Percentiles rank a stretch among this genome's conserved stretches.
Evolutionary conservation across 495 filamentous ascomycete species (phyloP).

Genomic region (Podospora fimiseda): DNA sequence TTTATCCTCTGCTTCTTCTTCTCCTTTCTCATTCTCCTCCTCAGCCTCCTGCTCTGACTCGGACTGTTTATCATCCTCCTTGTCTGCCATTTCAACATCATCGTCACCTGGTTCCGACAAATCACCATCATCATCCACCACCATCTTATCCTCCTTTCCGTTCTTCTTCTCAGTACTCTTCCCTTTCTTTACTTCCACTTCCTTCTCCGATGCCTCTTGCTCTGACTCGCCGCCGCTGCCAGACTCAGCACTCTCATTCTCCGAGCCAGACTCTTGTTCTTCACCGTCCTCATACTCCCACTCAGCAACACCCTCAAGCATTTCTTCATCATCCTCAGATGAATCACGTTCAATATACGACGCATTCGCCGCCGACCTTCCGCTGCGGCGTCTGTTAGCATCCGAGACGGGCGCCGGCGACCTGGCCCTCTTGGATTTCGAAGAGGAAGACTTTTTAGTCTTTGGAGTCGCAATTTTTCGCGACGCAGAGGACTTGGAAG

Average conservation of each 20-base stretch:
- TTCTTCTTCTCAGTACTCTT: constrained; percentile 8
- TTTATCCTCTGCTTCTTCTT: constrained; percentile 17
- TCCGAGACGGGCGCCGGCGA: constrained; percentile 24
- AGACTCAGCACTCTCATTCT: constrained; percentile 15
- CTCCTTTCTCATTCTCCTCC: constrained; percentile 22
- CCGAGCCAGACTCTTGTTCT: constrained; percentile 1
- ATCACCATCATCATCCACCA: background rate
- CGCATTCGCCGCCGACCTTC: constrained; percentile 35
- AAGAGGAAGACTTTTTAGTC: constrained; percentile 5
- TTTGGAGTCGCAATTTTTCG: constrained; percentile 6
- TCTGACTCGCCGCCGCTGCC: constrained; percentile 8
- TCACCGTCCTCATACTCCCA: constrained; percentile 44
- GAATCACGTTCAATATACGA: constrained; percentile 48
- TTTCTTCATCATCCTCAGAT: constrained; percentile 51
- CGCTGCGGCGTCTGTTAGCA: constrained; percentile 45
- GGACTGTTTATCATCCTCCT: constrained; percentile 10
- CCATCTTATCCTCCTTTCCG: constrained; percentile 4
- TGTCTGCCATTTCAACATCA: background rate
- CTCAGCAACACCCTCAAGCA: constrained; percentile 48
- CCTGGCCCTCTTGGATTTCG: constrained; percentile 10
- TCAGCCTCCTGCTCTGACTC: constrained; percentile 15
- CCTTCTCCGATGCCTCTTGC: constrained; percentile 1
- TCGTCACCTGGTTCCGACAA: background rate
- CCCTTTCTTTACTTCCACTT: constrained; percentile 12
- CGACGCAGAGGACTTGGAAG: background rate